These are phyloP conservation scores for Colletotrichum trifolii DNA, from an alignment of 2,329 filamentous ascomycete species.

Conservation along the genomic window DNA sequence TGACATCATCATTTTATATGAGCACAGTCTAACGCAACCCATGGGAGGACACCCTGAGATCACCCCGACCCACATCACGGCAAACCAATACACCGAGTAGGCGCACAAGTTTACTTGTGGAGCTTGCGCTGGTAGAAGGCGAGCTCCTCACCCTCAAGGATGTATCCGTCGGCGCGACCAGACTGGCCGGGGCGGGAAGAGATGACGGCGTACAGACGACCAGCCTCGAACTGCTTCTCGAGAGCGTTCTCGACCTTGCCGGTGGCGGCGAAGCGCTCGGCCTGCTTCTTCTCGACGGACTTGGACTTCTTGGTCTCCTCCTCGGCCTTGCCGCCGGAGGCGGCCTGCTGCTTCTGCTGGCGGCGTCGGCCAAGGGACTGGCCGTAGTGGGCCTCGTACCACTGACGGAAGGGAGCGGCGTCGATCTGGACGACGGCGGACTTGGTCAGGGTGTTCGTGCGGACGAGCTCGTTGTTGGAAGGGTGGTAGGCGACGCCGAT, in stretches of 20 bases:
- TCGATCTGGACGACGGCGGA: slow-evolving; percentile 99
- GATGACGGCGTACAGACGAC: slow-evolving; percentile 94
- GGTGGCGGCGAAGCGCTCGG: slow-evolving; percentile 79
- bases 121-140: slow-evolving; percentile 99
- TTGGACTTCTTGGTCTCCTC: slow-evolving; percentile 93
- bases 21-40: slow-evolving; percentile 22
- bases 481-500: slow-evolving; percentile 99
- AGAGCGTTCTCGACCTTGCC: slow-evolving; percentile 94
- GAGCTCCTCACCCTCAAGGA: slow-evolving; percentile 99
- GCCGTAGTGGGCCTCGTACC: slow-evolving; percentile 99
- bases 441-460: slow-evolving; percentile 99
- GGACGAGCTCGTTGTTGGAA: slow-evolving; percentile 99
- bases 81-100: not conserved
- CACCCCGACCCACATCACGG: not conserved
- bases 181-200: slow-evolving; percentile 96
- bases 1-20: slow-evolving; percentile 9
- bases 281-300: slow-evolving; percentile 96
- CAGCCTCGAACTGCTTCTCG: slow-evolving; percentile 99
- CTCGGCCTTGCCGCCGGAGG: slow-evolving; percentile 63
- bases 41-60: not conserved
- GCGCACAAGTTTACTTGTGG: slow-evolving; percentile 81
- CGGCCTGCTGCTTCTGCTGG: slow-evolving; percentile 78
- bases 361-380: slow-evolving; percentile 87
- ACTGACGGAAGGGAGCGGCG: slow-evolving; percentile 98
- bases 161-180: slow-evolving; percentile 95